phyloP scores from a whole-genome alignment of 1,139 yeast species.

The Candida labiduridarum region DNA sequence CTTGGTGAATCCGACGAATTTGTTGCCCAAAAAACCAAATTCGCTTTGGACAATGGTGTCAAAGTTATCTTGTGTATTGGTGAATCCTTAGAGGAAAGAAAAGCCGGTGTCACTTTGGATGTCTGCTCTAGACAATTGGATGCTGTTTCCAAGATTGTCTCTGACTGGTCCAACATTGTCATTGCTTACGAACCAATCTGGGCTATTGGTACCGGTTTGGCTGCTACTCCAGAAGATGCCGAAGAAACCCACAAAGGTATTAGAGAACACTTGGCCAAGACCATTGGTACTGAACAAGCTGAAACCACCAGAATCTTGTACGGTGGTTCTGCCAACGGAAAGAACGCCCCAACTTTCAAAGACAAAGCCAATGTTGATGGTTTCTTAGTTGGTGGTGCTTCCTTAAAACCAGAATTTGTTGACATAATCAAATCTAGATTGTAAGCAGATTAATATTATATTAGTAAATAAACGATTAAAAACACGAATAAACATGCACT shows the following conservation, averaged over 20 bases:
- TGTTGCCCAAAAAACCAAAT: slow-evolving; percentile 92
- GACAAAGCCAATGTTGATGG: slow-evolving; percentile 96
- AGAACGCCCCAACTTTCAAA: slow-evolving; percentile 88
- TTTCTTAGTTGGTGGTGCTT: slow-evolving; percentile 99
- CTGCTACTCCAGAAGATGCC: slow-evolving; percentile 98
- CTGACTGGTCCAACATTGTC: slow-evolving; percentile 92
- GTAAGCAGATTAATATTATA: slow-evolving; percentile 32
- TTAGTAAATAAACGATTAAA: too few species aligned
- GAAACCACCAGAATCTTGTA: slow-evolving; percentile 84
- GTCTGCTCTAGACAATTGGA: slow-evolving; percentile 89
- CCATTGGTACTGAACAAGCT: slow-evolving; percentile 81
- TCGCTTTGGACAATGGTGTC: slow-evolving; percentile 86
- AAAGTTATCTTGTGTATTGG: slow-evolving; percentile 95
- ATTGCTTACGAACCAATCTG: slow-evolving; percentile 99
- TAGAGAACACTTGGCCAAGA: slow-evolving; percentile 76
- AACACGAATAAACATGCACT: slow-evolving; percentile 2
- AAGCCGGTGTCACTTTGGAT: slow-evolving; percentile 80
- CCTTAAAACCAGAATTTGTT: slow-evolving; percentile 95
- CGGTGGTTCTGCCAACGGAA: slow-evolving; percentile 99
- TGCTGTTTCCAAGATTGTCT: slow-evolving; percentile 80
- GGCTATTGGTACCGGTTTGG: slow-evolving; percentile 99
- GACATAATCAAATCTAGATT: slow-evolving; percentile 92
- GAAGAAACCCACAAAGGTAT: slow-evolving; percentile 91
- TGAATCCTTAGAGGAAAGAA: slow-evolving; percentile 94
- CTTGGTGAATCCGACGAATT: slow-evolving; percentile 89